Base-by-base conservation (phyloP, 1,284 basidiomycete species). In the Trametes pubescens region DNA sequence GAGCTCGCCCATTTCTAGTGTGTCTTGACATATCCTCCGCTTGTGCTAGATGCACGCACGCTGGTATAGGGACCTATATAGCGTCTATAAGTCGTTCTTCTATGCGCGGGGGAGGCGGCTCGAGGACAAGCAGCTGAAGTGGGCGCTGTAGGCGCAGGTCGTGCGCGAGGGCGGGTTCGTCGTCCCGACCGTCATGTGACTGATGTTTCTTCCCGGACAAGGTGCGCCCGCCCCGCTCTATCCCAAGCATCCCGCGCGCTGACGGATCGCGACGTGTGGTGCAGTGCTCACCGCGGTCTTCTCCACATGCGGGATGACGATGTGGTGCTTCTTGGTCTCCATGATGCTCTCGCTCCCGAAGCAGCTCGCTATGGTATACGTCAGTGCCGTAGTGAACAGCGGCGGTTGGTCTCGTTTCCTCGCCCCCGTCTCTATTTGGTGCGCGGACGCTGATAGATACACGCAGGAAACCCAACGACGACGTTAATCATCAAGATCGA, bases 141-240 rank as follows among this genome's bases (percentile, higher is more conserved):
- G 94, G 75, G 92, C 88, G 3, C 91, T 91, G 73, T 81, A 95
- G 54, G 89, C 91, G 1, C 83, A 86, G 67, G 88, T 93, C 43
- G 87, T 94, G 11, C 81, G 90, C 5, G 88, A 92, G 32, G 93
- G 93, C 21, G 93, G 93, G 0, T 91, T 95, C 77, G 85, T 81
- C 72, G 86, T 94, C 70, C 87, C 91, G 0, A 80, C 93, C 34
- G 81, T 91, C 43, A 88, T 88, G 10, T 84, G 93, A 26, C 80
- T 91, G 60, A 90, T 88, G 67, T 91, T 90, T 16, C 92, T 94
- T 56, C 93, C 93, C 0, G 91, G 91, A n/a, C 88, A 89, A 69
- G 87, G 87, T 88, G 71, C 46, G 85, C 69, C 29, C 21, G 10
- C n/a, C n/a, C 5, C 56, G 24, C 35, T 53, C 43, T 18, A 32